Conservation (phyloP, 352 stramenopile species). For the Paralagenidium karlingii region DNA sequence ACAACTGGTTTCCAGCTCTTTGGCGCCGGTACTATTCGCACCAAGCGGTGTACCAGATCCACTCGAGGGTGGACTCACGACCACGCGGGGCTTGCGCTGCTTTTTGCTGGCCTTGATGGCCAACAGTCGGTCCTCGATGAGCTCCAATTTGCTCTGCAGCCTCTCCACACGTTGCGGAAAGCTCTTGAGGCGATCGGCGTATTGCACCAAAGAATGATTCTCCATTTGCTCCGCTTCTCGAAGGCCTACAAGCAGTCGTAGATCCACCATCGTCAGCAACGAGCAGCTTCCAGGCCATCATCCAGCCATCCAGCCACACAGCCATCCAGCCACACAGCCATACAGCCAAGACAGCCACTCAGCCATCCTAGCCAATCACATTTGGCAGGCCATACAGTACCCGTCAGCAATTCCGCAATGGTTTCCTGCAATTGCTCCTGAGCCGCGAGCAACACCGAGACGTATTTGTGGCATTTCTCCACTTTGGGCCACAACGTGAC, state of each 20-base stretch:
- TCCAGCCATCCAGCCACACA: neutral
- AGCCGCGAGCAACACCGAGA: slow-evolving; percentile 45
- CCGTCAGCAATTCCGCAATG: slow-evolving; percentile 39
- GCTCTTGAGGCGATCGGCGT: slow-evolving; percentile 51
- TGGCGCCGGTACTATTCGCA: neutral
- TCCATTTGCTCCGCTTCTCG: slow-evolving; percentile 50
- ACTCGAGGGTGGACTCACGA: neutral
- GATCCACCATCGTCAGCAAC: too few species aligned
- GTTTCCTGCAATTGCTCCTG: slow-evolving; percentile 63
- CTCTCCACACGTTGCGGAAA: slow-evolving; percentile 51
- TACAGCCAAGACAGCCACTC: neutral
- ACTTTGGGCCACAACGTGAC: slow-evolving; percentile 74
- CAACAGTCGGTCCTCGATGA: slow-evolving; percentile 50
- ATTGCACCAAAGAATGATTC: slow-evolving; percentile 38
- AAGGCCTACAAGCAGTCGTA: slow-evolving; percentile 33
- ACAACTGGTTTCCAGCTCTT: neutral
- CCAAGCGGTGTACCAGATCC: neutral
- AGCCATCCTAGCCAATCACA: too few species aligned
- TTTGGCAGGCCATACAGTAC: too few species aligned
- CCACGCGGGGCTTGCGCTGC: slow-evolving; percentile 2
- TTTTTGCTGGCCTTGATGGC: slow-evolving; percentile 29
- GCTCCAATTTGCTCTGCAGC: slow-evolving; percentile 53
- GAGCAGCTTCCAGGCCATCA: too few species aligned
- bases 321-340: neutral
- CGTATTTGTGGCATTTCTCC: slow-evolving; percentile 67